phyloP scores from a whole-genome alignment of 176 grass and related monocot species.

The Triticum turgidum region DNA sequence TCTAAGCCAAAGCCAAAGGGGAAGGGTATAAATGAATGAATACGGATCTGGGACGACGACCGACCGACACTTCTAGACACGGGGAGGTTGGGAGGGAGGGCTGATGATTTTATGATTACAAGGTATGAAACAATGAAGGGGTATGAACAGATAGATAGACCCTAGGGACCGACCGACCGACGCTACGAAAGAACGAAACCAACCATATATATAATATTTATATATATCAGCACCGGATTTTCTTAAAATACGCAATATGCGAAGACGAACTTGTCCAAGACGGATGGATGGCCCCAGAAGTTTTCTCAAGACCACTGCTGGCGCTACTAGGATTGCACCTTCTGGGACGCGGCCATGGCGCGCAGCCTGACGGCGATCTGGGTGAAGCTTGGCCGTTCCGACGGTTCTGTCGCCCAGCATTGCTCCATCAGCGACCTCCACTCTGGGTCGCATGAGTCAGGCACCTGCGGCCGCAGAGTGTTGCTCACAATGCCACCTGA shows the following conservation, averaged over 20 bases:
- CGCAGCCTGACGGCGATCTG: constrained; percentile 71
- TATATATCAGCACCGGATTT: constrained; percentile 23
- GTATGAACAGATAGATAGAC: constrained; percentile 49
- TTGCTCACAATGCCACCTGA: constrained; percentile 91
- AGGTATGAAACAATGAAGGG: constrained; percentile 53
- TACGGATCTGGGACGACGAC: constrained; percentile 34
- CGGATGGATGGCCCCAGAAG: neutral
- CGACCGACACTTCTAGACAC: constrained; percentile 32
- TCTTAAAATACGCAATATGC: constrained; percentile 21
- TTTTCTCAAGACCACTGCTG: neutral
- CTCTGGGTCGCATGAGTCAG: constrained; percentile 75
- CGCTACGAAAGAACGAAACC: constrained; percentile 9
- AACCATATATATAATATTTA: neutral
- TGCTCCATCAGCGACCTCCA: constrained; percentile 97
- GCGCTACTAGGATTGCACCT: constrained; percentile 44
- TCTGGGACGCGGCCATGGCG: constrained; percentile 70
- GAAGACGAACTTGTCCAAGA: neutral
- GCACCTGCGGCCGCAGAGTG: constrained; percentile 73
- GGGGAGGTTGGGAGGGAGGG: neutral
- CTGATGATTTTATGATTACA: constrained; percentile 49
- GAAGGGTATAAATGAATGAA: constrained; percentile 74
- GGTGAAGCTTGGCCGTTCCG: constrained; percentile 70
- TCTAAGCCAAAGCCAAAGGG: constrained; percentile 32
- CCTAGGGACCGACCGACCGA: constrained; percentile 2
- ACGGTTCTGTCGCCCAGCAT: constrained; percentile 91